phyloP scores from a whole-genome alignment of 768 basidiomycete genomes.

The Kwoniella dendrophila region DNA sequence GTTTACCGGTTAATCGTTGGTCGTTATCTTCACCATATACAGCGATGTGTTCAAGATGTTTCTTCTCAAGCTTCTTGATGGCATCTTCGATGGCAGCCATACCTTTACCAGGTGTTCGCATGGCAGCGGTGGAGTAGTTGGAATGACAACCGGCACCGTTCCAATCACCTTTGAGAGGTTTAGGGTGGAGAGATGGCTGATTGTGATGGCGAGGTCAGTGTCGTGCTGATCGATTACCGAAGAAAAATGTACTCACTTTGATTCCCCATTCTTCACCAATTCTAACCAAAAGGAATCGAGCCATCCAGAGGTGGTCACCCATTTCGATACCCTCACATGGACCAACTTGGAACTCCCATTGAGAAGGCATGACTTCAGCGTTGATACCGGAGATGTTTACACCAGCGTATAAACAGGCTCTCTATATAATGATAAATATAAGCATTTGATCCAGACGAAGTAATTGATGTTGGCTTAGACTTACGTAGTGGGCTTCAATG shows the following conservation, averaged over 20 bases:
- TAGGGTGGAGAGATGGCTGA: slow-evolving; percentile 96
- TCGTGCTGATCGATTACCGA: too few relatives aligned
- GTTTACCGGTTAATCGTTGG: slow-evolving; percentile 88
- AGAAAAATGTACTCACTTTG: slow-evolving; percentile 59
- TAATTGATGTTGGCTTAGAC: neutral
- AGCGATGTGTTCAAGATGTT: slow-evolving; percentile 92
- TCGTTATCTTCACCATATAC: slow-evolving; percentile 99
- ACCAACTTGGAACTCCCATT: slow-evolving; percentile 99
- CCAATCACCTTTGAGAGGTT: slow-evolving; percentile 95
- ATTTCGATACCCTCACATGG: slow-evolving; percentile 96
- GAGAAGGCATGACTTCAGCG: slow-evolving; percentile 98
- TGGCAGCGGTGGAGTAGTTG: slow-evolving; percentile 92
- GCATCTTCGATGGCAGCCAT: slow-evolving; percentile 88
- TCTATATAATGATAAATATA: slow-evolving; percentile 31
- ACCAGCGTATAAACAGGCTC: slow-evolving; percentile 80
- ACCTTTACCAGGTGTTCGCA: slow-evolving; percentile 86
- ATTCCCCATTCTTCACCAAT: slow-evolving; percentile 97
- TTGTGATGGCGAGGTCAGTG: neutral
- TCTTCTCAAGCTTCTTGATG: slow-evolving; percentile 87
- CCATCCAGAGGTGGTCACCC: slow-evolving; percentile 99
- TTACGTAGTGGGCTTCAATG: slow-evolving; percentile 91
- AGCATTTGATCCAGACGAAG: slow-evolving; percentile 14
- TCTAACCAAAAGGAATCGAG: slow-evolving; percentile 91
- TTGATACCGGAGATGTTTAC: slow-evolving; percentile 99
- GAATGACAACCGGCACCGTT: slow-evolving; percentile 98